Evolutionary conservation across 2,329 filamentous ascomycete species (phyloP).

Genomic region (Tetracladium maxilliforme): DNA sequence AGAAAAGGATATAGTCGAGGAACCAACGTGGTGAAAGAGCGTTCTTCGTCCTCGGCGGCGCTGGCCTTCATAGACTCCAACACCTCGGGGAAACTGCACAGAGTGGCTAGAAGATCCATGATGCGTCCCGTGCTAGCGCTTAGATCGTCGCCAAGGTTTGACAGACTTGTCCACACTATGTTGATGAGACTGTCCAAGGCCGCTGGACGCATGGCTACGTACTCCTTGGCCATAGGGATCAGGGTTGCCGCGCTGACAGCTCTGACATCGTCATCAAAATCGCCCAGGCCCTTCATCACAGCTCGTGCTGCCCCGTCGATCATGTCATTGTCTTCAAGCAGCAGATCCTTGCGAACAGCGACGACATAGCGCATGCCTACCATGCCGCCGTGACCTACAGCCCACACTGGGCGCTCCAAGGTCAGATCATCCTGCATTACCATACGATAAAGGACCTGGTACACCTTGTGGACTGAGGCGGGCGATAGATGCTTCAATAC

Average conservation of each 20-base stretch:
- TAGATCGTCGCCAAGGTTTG: slow-evolving; percentile 90
- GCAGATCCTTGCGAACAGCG: slow-evolving; percentile 81
- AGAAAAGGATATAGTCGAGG: slow-evolving; percentile 92
- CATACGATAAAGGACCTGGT: slow-evolving; percentile 71
- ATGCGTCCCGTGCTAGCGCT: slow-evolving; percentile 96
- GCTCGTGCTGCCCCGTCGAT: slow-evolving; percentile 87
- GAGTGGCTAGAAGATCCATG: slow-evolving; percentile 92
- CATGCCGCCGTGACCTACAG: slow-evolving; percentile 96
- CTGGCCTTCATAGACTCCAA: slow-evolving; percentile 88
- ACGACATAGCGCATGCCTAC: slow-evolving; percentile 91
- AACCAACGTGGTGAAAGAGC: slow-evolving; percentile 84
- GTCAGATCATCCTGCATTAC: slow-evolving; percentile 80
- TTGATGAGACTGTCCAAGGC: slow-evolving; percentile 73
- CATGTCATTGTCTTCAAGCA: slow-evolving; percentile 69
- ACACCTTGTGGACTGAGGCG: slow-evolving; percentile 69
- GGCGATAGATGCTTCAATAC: slow-evolving; percentile 72
- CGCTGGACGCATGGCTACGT: slow-evolving; percentile 68
- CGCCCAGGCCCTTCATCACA: slow-evolving; percentile 87
- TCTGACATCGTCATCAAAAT: slow-evolving; percentile 88
- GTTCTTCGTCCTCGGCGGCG: slow-evolving; percentile 65
- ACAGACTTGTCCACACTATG: slow-evolving; percentile 95
- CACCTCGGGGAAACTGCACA: slow-evolving; percentile 89
- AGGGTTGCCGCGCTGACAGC: slow-evolving; percentile 95
- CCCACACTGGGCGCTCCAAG: slow-evolving; percentile 67
- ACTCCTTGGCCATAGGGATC: slow-evolving; percentile 90